Evolutionary conservation across 345 rosid genomes (phyloP), one percentile per base, ranked within the genome.

Genomic region (Linum lewisii): DNA sequence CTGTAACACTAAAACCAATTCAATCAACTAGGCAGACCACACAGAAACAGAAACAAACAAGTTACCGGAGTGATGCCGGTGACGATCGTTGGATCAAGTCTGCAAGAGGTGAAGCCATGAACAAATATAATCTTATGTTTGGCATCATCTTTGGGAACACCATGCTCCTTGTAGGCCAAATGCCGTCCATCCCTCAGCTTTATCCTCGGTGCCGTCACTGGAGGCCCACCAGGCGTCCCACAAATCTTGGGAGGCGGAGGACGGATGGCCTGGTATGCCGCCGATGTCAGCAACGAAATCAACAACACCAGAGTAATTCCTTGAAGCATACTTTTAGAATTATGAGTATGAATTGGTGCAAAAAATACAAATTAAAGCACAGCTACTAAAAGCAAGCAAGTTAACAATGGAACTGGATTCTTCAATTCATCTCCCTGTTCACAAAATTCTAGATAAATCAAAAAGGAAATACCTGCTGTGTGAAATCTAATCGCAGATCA

Each of bases 111-210:
- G 24, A 69, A 63, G 47, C 73, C 73, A 64, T 69, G 73, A 38
- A 64, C 57, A 23, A 63, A 50, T 15, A 69, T 54, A 18, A 69
- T 58, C 44, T 58, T 69, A 21, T 23, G 55, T 58, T 42, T 59
- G 21, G 73, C 68, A 16, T 25, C 42, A 16, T 69, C 61, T 44
- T 69, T 63, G 21, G 64, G 50, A 16, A 69, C 64, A 16, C 73
- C 73, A 2, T 37, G 25, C 22, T 69, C 73, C 47, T 22, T 53
- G 44, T 69, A 63, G 7, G 73, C 59, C n/a, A 69, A 47, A 54
- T 69, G 55, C 42, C 73, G 53, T 54, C 73, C 68, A 59, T 69
- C 73, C 24, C 65, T 45, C 3, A 69, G 68, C 45, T 53, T 69
- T 11, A 63, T 54, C 60, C 73, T 52, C 2, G 73, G 73, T 7